These are phyloP conservation scores for Carpinus fangiana DNA, from an alignment of 306 rosid species.

Conservation along the genomic window DNA sequence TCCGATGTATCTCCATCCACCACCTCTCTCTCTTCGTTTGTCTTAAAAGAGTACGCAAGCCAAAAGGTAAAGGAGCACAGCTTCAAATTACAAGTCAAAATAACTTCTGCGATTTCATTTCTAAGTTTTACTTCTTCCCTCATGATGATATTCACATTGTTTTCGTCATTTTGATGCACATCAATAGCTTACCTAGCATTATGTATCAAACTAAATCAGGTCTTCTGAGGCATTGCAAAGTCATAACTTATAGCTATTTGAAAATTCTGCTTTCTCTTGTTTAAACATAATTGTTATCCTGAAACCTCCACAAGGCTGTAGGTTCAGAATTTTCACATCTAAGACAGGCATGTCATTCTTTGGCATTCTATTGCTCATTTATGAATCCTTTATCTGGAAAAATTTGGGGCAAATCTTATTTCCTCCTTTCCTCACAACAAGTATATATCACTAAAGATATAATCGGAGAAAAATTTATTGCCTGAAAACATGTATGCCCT, in stretches of 20 bases:
- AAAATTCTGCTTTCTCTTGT: not conserved
- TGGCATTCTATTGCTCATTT: not conserved
- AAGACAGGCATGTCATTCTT: not conserved
- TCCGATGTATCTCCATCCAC: not conserved
- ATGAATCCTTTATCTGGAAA: not conserved
- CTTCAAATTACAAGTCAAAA: not conserved
- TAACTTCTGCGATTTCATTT: not conserved
- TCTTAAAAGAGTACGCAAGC: not conserved
- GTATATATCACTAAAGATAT: not conserved
- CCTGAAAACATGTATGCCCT: not conserved
- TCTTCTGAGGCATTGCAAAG: not conserved
- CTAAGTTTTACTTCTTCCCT: not conserved
- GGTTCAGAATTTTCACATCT: not conserved
- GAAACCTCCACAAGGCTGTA: not conserved
- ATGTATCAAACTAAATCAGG: not conserved
- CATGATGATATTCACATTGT: not conserved
- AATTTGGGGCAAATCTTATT: not conserved
- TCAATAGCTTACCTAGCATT: not conserved
- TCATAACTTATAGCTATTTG: not conserved
- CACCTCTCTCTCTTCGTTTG: not conserved
- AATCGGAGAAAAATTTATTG: not conserved
- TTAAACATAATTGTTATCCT: not conserved
- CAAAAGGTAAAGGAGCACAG: not conserved
- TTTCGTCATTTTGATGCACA: not conserved
- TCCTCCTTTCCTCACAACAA: not conserved